Conservation (phyloP, 2,329 filamentous ascomycete genomes). For the Podosphaera leucotricha region DNA sequence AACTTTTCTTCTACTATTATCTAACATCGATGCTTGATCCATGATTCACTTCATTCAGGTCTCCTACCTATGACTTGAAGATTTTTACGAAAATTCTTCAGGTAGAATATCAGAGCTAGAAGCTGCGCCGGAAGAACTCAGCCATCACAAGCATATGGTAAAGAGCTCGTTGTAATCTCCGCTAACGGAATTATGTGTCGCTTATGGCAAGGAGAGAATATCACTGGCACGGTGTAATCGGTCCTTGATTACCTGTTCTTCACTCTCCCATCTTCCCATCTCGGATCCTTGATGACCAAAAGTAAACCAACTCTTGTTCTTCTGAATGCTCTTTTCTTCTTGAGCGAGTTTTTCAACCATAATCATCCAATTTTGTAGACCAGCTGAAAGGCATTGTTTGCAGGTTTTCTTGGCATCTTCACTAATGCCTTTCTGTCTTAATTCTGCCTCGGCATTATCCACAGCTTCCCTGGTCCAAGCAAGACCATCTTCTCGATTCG, state of each 20-base stretch:
- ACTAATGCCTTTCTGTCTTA: conserved; percentile 19
- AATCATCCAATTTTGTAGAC: conserved; percentile 56
- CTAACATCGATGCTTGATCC: too few relatives aligned
- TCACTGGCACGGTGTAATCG: conserved; percentile 11
- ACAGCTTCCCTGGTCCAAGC: conserved; percentile 81
- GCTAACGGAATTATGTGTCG: neutral
- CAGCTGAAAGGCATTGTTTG: conserved; percentile 51
- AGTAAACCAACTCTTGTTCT: conserved; percentile 11
- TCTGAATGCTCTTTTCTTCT: conserved; percentile 15
- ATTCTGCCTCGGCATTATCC: conserved; percentile 49
- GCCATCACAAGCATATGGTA: too few relatives aligned
- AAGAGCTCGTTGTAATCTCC: too few relatives aligned
- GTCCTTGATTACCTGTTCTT: conserved; percentile 15
- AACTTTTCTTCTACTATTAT: too few relatives aligned
- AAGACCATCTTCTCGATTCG: conserved; percentile 42
- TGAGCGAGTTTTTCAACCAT: conserved; percentile 45
- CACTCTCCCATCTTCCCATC: conserved; percentile 16
- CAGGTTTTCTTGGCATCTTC: conserved; percentile 33
- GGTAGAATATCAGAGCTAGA: too few relatives aligned
- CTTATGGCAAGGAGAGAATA: conserved; percentile 4
- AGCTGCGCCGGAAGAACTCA: too few relatives aligned
- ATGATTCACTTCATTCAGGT: too few relatives aligned
- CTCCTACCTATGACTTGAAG: too few relatives aligned
- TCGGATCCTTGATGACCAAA: conserved; percentile 9
- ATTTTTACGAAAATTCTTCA: too few relatives aligned